Evolutionary conservation across 805 yeast species (phyloP), one percentile per base, ranked within the genome.

Genomic region (Sugiyamaella americana): DNA sequence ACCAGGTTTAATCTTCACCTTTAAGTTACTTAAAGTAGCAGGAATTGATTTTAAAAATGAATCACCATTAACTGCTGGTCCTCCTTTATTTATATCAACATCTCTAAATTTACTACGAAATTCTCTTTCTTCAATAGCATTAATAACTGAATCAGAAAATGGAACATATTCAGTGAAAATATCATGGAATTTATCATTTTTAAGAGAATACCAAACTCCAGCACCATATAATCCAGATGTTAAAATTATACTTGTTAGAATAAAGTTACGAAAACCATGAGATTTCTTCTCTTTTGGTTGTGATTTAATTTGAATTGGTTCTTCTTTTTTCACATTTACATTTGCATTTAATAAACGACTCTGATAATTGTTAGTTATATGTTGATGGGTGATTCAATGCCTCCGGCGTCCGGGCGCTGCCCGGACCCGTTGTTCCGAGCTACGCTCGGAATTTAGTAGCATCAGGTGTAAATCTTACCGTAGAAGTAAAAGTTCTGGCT

Each of bases 131-230:
- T 81, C 85, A 44, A 74, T 67, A 5, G 61, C 56, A 44, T 77
- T 76, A 24, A 82, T 72, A 24, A 75, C 64, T 19, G 65, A 63
- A 55, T 79, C 84, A 34, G 80, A 85, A 43, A 74, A 70, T 17
- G 93, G 93, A 39, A 82, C 75, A 49, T 74, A 75, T 53, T 80
- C 80, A 19, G 79, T 70, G 62, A 80, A 82, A 40, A 70, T 53
- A 54, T 82, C 86, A 54, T 78, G 80, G 60, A 81, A 73, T 16
- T 75, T 69, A 54, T 80, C 84, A 58, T 72, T 72, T 51, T 75
- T 66, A 24, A 78, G 66, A 11, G 87, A 70, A 47, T 73, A 65
- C 44, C 74, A 76, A n/a, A 79, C 74, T 44, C 85, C 87, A 30
- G 73, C 79, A 30, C 76, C 79, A 54, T 80, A 82, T 21, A 75